Percentiles rank a stretch among this genome's conserved stretches.
phyloP scores from a whole-genome alignment of 1,139 yeast species.

The Hyphopichia khmerensis region DNA sequence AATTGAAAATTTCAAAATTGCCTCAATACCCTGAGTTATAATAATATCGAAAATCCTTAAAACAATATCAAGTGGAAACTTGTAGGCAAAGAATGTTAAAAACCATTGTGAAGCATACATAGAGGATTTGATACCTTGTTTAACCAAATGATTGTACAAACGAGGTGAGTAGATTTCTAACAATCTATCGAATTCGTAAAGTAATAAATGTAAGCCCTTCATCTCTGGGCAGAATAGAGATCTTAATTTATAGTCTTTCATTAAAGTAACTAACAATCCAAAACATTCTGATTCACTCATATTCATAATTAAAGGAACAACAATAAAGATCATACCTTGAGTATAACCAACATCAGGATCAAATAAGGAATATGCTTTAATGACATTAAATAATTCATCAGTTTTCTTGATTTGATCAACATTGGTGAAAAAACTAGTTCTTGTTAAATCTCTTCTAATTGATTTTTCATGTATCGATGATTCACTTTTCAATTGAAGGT shows the following conservation, averaged over 20 bases:
- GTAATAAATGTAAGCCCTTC: conserved; percentile 84
- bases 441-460: conserved; percentile 75
- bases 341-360: conserved; percentile 96
- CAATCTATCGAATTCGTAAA: conserved; percentile 87
- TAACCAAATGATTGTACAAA: conserved; percentile 69
- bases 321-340: conserved; percentile 94
- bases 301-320: conserved; percentile 80
- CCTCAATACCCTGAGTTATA: conserved; percentile 85
- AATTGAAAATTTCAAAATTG: conserved; percentile 76
- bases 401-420: conserved; percentile 50
- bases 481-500: conserved; percentile 49
- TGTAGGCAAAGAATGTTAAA: conserved; percentile 88
- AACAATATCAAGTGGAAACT: conserved; percentile 83
- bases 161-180: conserved; percentile 69
- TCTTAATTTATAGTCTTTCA: conserved; percentile 81
- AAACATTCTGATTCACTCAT: conserved; percentile 85
- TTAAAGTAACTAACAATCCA: conserved; percentile 72
- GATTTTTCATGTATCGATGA: conserved; percentile 70
- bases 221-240: conserved; percentile 80
- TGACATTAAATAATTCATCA: conserved; percentile 66
- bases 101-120: conserved; percentile 99
- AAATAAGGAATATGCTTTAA: conserved; percentile 80
- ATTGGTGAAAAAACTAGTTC: conserved; percentile 79
- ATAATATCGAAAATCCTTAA: conserved; percentile 81
- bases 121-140: conserved; percentile 83